A percentile compares a stretch with the other conserved stretches of the same genome.
These are phyloP conservation scores for Ganoderma leucocontextum DNA, from an alignment of 1,284 basidiomycete species.

Conservation along the genomic window DNA sequence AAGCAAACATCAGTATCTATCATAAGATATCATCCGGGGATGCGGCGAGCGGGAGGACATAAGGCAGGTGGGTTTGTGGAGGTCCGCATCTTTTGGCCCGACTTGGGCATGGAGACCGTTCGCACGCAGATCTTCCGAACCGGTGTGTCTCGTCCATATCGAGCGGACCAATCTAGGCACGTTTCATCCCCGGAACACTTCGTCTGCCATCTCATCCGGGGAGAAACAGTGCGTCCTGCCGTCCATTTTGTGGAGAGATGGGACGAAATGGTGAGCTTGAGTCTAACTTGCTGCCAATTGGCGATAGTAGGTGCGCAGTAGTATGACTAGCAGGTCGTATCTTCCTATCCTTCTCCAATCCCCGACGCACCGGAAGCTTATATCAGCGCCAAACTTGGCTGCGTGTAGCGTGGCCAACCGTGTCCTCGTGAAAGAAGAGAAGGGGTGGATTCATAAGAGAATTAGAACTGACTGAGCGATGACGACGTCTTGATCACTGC, in stretches of 20 bases:
- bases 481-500: slow-evolving; percentile 28
- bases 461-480: slow-evolving; percentile 17
- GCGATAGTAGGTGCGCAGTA: not conserved
- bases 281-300: not conserved
- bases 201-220: not conserved
- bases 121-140: slow-evolving; percentile 31
- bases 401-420: slow-evolving; percentile 8
- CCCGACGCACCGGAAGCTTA: slow-evolving; percentile 18
- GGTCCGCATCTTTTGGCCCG: slow-evolving; percentile 29
- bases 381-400: slow-evolving; percentile 15
- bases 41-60: slow-evolving; percentile 20
- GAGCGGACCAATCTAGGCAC: slow-evolving; percentile 22
- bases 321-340: not conserved
- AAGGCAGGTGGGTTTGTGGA: slow-evolving; percentile 5
- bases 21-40: slow-evolving; percentile 22
- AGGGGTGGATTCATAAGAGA: slow-evolving; percentile 2
- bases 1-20: slow-evolving; percentile 30
- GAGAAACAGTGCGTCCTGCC: slow-evolving; percentile 1
- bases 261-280: not conserved
- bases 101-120: slow-evolving; percentile 33
- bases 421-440: slow-evolving; percentile 16
- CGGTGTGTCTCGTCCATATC: slow-evolving; percentile 21
- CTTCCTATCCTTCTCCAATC: slow-evolving; percentile 12
- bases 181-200: slow-evolving; percentile 1
- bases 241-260: not conserved